Percentiles rank a stretch among this genome's conserved stretches.
Conservation (phyloP, 2,329 filamentous ascomycete genomes). For the Penicillium sp. region DNA sequence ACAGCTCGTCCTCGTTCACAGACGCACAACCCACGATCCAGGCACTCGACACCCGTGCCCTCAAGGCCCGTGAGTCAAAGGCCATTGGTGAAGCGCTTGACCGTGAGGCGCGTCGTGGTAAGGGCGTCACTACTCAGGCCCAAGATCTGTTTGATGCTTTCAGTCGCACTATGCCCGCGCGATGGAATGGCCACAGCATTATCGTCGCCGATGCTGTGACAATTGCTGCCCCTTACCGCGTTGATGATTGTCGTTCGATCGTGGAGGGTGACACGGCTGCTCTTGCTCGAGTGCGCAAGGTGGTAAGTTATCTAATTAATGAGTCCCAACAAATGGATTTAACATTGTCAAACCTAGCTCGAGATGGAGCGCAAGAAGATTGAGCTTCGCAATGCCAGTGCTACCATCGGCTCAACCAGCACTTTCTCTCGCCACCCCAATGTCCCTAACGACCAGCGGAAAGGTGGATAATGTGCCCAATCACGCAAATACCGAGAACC, state of each 20-base stretch:
- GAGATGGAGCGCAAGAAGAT: conserved; percentile 52
- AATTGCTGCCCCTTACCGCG: conserved; percentile 57
- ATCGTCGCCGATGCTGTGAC: conserved; percentile 61
- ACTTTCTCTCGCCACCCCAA: conserved; percentile 24
- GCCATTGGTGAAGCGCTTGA: conserved; percentile 58
- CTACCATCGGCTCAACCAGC: conserved; percentile 35
- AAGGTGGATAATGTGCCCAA: conserved; percentile 20
- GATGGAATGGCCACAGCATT: conserved; percentile 60
- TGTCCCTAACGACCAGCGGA: conserved; percentile 22
- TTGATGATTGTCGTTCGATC: conserved; percentile 52
- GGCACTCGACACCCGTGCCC: conserved; percentile 53
- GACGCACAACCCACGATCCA: conserved; percentile 46
- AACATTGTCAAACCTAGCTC: conserved; percentile 29
- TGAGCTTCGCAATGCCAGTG: conserved; percentile 42
- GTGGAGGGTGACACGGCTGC: conserved; percentile 43
- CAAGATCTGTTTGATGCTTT: conserved; percentile 64
- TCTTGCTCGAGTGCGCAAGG: conserved; percentile 47
- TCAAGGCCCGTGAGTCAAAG: conserved; percentile 55
- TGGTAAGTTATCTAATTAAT: conserved; percentile 38
- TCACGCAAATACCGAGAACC: background rate
- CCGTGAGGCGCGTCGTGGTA: conserved; percentile 57
- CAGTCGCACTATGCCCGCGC: conserved; percentile 58
- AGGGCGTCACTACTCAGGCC: conserved; percentile 59
- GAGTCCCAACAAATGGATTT: background rate
- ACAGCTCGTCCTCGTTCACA: conserved; percentile 43